phyloP scores from a whole-genome alignment of 768 basidiomycete species.

The Mycena galericulata region DNA sequence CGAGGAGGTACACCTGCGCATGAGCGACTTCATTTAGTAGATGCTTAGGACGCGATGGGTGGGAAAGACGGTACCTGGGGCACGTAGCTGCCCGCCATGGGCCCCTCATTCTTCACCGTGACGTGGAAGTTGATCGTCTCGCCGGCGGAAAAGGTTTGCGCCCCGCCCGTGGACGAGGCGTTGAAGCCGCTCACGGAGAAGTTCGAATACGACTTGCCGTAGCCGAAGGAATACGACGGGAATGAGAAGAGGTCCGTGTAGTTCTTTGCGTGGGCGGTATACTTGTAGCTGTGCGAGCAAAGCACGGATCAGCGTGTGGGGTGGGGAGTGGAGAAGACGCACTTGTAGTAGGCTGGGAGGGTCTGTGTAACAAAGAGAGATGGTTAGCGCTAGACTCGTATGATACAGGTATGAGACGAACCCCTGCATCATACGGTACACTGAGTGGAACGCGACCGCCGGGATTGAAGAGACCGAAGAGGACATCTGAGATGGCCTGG shows the following conservation, averaged over 20 bases:
- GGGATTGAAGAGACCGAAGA: constrained; percentile 45
- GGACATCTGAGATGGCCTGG: constrained; percentile 41
- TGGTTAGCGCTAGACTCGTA: not conserved
- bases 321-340: not conserved
- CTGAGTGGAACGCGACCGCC: constrained; percentile 41
- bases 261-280: constrained; percentile 38
- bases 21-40: constrained; percentile 7
- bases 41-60: not conserved
- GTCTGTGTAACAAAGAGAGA: not conserved
- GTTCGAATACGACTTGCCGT: constrained; percentile 39
- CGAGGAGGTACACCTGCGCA: constrained; percentile 24
- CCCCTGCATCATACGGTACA: constrained; percentile 37
- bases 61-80: constrained; percentile 29
- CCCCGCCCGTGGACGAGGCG: constrained; percentile 29
- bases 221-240: constrained; percentile 38
- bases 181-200: constrained; percentile 37
- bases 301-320: not conserved
- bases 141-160: constrained; percentile 37
- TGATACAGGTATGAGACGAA: not conserved
- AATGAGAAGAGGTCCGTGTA: constrained; percentile 29
- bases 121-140: constrained; percentile 39
- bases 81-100: constrained; percentile 40
- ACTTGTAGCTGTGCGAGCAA: constrained; percentile 34
- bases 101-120: constrained; percentile 38
- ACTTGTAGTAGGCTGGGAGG: constrained; percentile 42